Base-by-base conservation (phyloP, 495 filamentous ascomycete genomes). In the Talaromyces adpressus region DNA sequence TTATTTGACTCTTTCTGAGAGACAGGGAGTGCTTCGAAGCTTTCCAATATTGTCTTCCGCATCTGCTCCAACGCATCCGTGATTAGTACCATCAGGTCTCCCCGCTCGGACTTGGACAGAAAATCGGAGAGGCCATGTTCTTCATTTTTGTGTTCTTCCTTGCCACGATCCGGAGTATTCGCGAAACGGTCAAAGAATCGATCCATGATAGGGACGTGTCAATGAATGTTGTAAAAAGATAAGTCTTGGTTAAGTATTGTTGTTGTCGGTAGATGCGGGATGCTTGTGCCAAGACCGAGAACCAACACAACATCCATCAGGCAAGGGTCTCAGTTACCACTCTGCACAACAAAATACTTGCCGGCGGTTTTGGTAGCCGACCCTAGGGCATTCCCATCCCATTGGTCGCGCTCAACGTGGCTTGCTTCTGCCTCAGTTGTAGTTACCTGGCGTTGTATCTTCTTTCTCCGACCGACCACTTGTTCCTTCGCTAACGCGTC, bases 331-430 rank as follows among this genome's bases (percentile, higher is more conserved):
- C 60, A 62, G 53, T 58, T 69, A 59, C 69, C 81, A 61, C 85
- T 90, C 64, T 92, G 85, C 20, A 96, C 92, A 41, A 93, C 86
- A 63, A 96, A 93, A 71, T 87, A 96, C 65, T 78, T 82, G 25
- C 89, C 90, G 9, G 83, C 83, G 45, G 78, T 91, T 72, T 85
- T 83, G 30, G 81, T 77, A 1, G 91, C 89, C 22, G 80, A 79
- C 0, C 77, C 82, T 39, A 96, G 71, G 2, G 87, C 86, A 77
- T 93, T 83, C 81, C 90, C 92, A 70, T 84, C 75, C 74, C 78
- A 81, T 23, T 67, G 67, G 53, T 67, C 64, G n/a, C 72, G 73
- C 65, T 81, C 77, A 11, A 75, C 73, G n/a, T 62, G 69, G 34
- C 62, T 62, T 59, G 72, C 74, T 49, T 67, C 74, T 32, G 71